Percentiles rank a stretch among this genome's conserved stretches.
These are phyloP conservation scores for Teratosphaeria nubilosa DNA, from an alignment of 2,329 filamentous ascomycete genomes.

Conservation along the genomic window DNA sequence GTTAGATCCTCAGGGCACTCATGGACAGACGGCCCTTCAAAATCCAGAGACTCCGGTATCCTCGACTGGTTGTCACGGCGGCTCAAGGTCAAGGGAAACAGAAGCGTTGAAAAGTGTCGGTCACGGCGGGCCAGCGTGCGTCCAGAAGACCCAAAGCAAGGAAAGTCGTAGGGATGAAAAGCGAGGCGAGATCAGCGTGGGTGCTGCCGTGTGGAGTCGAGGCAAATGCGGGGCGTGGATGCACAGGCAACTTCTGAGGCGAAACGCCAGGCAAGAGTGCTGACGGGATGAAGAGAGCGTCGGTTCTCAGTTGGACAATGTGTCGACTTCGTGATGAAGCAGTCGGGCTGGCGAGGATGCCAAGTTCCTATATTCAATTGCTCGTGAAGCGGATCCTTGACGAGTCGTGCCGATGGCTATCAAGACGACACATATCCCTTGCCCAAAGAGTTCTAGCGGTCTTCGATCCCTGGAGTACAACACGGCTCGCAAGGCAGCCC, in stretches of 20 bases:
- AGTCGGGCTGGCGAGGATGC: not conserved
- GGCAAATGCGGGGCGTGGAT: not conserved
- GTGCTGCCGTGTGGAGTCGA: not conserved
- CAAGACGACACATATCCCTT: not conserved
- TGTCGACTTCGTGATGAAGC: not conserved
- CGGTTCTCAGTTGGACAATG: not conserved
- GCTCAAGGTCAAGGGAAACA: not conserved
- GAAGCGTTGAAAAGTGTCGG: constrained; percentile 1
- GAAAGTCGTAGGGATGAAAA: constrained; percentile 5
- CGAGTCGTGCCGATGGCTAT: not conserved
- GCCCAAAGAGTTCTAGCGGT: not conserved
- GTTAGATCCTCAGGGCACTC: constrained; percentile 1
- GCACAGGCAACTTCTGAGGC: not conserved
- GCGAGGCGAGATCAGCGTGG: constrained; percentile 9
- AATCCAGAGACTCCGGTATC: not conserved
- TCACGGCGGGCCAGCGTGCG: not conserved
- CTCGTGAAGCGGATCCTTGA: not conserved
- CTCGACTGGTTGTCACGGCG: not conserved
- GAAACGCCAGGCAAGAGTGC: not conserved
- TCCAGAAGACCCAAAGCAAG: constrained; percentile 1
- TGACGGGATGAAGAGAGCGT: not conserved
- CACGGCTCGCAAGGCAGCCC: not conserved
- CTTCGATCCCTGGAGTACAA: not conserved
- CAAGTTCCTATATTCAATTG: not conserved
- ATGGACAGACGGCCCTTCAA: not conserved